phyloP scores from a whole-genome alignment of 23 red algal genomes.

The Gracilaria gracilis region DNA sequence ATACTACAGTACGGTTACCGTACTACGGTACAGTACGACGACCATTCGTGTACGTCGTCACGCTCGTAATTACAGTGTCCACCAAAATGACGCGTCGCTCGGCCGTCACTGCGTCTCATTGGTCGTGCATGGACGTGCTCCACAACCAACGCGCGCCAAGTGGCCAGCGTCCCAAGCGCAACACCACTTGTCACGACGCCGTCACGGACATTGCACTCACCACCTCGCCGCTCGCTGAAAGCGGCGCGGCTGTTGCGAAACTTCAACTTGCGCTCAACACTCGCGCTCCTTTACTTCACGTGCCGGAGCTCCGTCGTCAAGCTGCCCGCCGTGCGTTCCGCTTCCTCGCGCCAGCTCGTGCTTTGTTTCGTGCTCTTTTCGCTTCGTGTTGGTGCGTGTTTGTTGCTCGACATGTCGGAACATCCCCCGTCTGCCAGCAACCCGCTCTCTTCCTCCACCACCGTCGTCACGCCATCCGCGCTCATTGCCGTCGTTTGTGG shows the following conservation, averaged over 20 bases:
- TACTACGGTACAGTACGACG: too few species aligned
- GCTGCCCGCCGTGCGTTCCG: background rate
- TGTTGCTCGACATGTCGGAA: conserved; percentile 9
- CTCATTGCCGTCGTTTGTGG: conserved; percentile 58
- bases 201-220: background rate
- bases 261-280: background rate
- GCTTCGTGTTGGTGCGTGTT: background rate
- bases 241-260: background rate
- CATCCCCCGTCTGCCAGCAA: background rate
- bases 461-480: background rate
- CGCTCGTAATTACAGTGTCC: background rate
- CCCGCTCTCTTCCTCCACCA: background rate
- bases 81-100: background rate
- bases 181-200: background rate
- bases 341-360: background rate
- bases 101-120: background rate
- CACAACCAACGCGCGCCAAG: background rate
- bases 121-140: background rate
- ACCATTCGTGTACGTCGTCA: background rate
- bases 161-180: background rate
- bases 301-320: background rate
- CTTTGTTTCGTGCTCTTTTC: too few species aligned
- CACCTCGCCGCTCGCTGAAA: conserved; percentile 2
- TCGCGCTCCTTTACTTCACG: background rate
- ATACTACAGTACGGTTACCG: background rate